Conservation (phyloP, 352 stramenopile genomes). For the Saprolegnia parasitica region DNA sequence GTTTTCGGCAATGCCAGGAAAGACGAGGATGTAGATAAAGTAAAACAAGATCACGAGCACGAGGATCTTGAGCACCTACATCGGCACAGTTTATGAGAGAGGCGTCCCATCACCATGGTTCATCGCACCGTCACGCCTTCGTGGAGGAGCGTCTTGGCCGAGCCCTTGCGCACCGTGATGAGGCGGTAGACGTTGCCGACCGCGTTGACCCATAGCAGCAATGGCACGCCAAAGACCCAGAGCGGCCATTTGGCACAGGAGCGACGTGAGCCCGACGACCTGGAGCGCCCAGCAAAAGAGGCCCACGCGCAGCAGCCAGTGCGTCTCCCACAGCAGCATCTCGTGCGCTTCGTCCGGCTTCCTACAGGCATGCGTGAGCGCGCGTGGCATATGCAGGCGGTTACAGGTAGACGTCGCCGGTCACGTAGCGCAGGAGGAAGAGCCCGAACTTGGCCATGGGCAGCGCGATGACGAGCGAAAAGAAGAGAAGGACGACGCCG, state of each 20-base stretch:
- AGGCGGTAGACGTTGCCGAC: conserved; percentile 20
- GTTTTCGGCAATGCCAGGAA: conserved; percentile 25
- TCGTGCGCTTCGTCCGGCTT: neutral
- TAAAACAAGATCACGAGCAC: conserved; percentile 26
- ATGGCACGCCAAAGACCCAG: conserved; percentile 26
- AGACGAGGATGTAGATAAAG: conserved; percentile 27
- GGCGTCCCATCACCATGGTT: neutral
- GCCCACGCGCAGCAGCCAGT: conserved; percentile 25
- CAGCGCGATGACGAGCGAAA: conserved; percentile 25
- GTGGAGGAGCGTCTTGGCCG: conserved; percentile 23
- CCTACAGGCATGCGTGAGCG: neutral
- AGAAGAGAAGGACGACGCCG: conserved; percentile 23
- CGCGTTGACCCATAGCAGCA: conserved; percentile 25
- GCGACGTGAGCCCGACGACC: conserved; percentile 4
- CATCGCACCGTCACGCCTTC: conserved; percentile 18
- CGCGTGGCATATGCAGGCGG: neutral
- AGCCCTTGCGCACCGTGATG: conserved; percentile 12
- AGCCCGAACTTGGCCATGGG: conserved; percentile 16
- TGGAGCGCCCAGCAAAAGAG: conserved; percentile 24
- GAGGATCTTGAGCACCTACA: conserved; percentile 27
- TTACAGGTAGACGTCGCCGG: conserved; percentile 3
- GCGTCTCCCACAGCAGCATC: conserved; percentile 28
- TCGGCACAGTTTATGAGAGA: neutral
- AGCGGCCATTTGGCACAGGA: conserved; percentile 29
- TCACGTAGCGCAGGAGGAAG: conserved; percentile 17